Conservation (phyloP, 306 rosid species). For the Quercus engelmannii region DNA sequence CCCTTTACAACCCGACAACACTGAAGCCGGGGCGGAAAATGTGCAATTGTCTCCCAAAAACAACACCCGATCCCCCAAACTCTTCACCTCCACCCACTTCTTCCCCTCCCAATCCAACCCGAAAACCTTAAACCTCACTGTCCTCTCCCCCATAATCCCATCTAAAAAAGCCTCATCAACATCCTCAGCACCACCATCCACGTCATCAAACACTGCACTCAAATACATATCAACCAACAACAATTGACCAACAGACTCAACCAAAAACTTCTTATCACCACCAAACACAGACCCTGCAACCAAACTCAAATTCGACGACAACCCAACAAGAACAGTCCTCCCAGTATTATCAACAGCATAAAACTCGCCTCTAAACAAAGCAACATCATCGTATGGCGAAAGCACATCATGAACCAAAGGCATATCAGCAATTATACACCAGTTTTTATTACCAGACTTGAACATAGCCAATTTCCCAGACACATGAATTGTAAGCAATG, state of each 20-base stretch:
- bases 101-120: slow-evolving; percentile 38
- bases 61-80: slow-evolving; percentile 60
- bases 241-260: slow-evolving; percentile 55
- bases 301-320: slow-evolving; percentile 22
- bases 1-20: slow-evolving; percentile 43
- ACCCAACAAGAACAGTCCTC: slow-evolving; percentile 46
- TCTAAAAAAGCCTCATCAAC: slow-evolving; percentile 9
- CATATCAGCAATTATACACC: slow-evolving; percentile 62
- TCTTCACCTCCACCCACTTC: slow-evolving; percentile 53
- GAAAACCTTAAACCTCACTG: slow-evolving; percentile 51
- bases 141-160: slow-evolving; percentile 41
- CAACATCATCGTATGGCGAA: slow-evolving; percentile 69
- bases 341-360: slow-evolving; percentile 70
- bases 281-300: slow-evolving; percentile 75
- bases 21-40: slow-evolving; percentile 49
- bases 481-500: slow-evolving; percentile 66
- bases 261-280: slow-evolving; percentile 80
- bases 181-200: not conserved
- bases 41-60: slow-evolving; percentile 78
- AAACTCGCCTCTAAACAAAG: slow-evolving; percentile 37
- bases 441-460: slow-evolving; percentile 43
- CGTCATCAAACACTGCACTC: slow-evolving; percentile 7
- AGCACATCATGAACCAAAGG: slow-evolving; percentile 46
- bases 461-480: slow-evolving; percentile 73
- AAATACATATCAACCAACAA: slow-evolving; percentile 66